Evolutionary conservation across 129 eudicot genomes (phyloP).

Genomic region (Calendula officinalis): DNA sequence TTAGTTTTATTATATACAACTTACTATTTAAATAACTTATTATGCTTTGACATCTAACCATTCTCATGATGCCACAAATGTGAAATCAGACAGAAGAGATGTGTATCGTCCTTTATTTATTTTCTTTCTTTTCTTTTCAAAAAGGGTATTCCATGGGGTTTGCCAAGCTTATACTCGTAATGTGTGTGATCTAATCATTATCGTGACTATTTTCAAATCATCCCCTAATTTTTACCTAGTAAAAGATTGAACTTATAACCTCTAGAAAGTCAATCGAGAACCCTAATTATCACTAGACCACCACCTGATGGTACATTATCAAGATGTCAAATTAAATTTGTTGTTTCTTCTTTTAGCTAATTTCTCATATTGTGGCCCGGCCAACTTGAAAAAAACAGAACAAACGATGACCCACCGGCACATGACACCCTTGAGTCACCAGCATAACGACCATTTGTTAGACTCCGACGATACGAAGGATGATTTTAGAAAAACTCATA

Average conservation of each 20-base stretch:
- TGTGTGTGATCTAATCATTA: no score
- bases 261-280: no score
- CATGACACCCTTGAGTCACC: slow-evolving; percentile 21
- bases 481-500: background rate
- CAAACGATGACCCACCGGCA: background rate
- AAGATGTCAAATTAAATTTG: background rate
- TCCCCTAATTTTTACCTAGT: no score
- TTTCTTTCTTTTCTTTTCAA: no score
- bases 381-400: background rate
- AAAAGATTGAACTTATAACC: no score
- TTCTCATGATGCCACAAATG: background rate
- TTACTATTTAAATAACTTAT: background rate
- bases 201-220: no score
- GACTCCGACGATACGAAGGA: background rate
- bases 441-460: background rate
- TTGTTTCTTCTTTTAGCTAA: background rate
- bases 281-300: no score
- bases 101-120: no score
- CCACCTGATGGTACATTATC: background rate
- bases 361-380: slow-evolving; percentile 5
- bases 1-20: no score
- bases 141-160: no score
- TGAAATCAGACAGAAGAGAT: no score
- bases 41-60: background rate
- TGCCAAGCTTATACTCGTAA: no score